Percentiles rank a stretch among this genome's conserved stretches.
Conservation (phyloP, 352 stramenopile species). For the Hyaloperonospora brassicae region DNA sequence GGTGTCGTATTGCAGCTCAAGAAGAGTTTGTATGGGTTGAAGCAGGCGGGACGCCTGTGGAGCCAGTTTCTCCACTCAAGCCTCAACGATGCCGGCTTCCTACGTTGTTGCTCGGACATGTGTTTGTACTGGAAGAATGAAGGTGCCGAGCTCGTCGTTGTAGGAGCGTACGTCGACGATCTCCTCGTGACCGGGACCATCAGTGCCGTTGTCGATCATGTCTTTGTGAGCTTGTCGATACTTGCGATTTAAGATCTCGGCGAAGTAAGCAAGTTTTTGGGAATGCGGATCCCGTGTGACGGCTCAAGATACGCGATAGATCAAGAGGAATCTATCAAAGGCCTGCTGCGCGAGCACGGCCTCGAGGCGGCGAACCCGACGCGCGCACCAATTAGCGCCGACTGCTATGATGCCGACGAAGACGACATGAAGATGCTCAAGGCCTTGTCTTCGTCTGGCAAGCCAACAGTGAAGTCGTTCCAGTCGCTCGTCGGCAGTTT, state of each 20-base stretch:
- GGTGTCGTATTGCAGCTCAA: slow-evolving; percentile 12
- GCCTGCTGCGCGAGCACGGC: too few relatives aligned
- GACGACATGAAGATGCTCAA: not conserved
- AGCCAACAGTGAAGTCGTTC: not conserved
- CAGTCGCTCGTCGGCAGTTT: not conserved
- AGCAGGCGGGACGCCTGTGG: slow-evolving; percentile 29
- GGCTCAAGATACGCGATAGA: too few relatives aligned
- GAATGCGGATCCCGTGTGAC: too few relatives aligned
- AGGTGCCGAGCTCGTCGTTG: slow-evolving; percentile 2
- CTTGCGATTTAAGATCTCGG: slow-evolving; percentile 25
- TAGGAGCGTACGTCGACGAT: slow-evolving; percentile 26
- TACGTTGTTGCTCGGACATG: not conserved
- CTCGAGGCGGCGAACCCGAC: not conserved
- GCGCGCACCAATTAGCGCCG: not conserved
- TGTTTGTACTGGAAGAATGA: slow-evolving; percentile 2
- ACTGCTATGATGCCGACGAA: not conserved
- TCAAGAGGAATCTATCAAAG: too few relatives aligned
- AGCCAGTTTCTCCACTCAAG: slow-evolving; percentile 14
- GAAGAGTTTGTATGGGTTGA: slow-evolving; percentile 28
- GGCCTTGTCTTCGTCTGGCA: not conserved
- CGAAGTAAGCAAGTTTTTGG: slow-evolving; percentile 8
- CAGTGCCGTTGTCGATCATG: too few relatives aligned
- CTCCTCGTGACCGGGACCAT: slow-evolving; percentile 18
- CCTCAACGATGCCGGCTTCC: slow-evolving; percentile 12
- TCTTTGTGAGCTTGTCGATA: too few relatives aligned